Evolutionary conservation across 108 stramenopile genomes (phyloP).

Genomic region (Nitzschia sp.): DNA sequence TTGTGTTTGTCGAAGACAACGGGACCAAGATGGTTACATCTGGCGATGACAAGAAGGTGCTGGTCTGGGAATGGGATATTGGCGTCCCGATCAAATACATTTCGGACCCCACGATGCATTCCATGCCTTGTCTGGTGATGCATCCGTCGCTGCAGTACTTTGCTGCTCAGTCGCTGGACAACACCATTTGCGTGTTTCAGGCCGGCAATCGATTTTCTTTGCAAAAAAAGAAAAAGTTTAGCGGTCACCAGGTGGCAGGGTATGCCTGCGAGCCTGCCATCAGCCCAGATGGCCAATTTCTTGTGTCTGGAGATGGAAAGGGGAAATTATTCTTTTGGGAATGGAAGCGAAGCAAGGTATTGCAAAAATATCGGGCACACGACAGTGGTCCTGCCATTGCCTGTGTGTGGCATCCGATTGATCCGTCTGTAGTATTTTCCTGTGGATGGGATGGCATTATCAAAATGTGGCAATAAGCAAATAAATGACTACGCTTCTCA

Average conservation of each 20-base stretch:
- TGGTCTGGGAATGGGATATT: constrained; percentile 97
- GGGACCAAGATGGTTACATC: constrained; percentile 91
- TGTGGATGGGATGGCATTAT: constrained; percentile 99
- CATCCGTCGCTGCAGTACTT: constrained; percentile 86
- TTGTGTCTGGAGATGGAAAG: constrained; percentile 94
- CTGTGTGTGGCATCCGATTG: constrained; percentile 95
- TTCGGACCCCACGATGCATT: constrained; percentile 98
- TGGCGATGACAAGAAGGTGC: constrained; percentile 96
- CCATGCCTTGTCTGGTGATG: constrained; percentile 91
- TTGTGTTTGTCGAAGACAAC: constrained; percentile 94
- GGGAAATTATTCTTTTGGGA: constrained; percentile 97
- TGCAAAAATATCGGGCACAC: constrained; percentile 92
- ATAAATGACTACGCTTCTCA: background rate
- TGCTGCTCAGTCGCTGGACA: constrained; percentile 93
- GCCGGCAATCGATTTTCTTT: constrained; percentile 81
- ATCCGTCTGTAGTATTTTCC: constrained; percentile 90
- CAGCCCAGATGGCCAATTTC: constrained; percentile 93
- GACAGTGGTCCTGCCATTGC: constrained; percentile 93
- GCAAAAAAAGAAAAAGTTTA: constrained; percentile 92
- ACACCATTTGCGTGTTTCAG: constrained; percentile 92
- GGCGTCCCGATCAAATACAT: constrained; percentile 99
- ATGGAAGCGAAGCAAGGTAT: constrained; percentile 78
- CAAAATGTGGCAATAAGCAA: constrained; percentile 94
- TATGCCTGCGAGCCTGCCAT: constrained; percentile 95
- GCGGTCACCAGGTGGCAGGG: constrained; percentile 94